phyloP scores from a whole-genome alignment of 805 yeast genomes.

The Clavispora vitiphila region DNA sequence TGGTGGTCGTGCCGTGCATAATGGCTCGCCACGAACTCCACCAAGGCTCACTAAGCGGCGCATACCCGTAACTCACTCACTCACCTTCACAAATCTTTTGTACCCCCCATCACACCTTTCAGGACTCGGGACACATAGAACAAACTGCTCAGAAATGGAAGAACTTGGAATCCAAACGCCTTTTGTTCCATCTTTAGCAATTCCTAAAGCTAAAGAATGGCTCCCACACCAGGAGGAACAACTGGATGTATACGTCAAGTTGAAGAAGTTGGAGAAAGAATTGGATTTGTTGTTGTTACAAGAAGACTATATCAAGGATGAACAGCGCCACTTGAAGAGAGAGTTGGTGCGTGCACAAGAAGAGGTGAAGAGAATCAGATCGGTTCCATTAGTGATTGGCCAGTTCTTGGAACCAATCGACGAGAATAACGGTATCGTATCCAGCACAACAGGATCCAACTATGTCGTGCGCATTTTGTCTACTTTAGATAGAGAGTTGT shows the following conservation, averaged over 20 bases:
- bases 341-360: conserved; percentile 96
- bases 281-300: conserved; percentile 79
- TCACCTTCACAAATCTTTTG: conserved; percentile 1
- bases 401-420: conserved; percentile 97
- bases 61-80: background rate
- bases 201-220: conserved; percentile 9
- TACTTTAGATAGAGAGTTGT: conserved; percentile 88
- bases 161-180: conserved; percentile 29
- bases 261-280: conserved; percentile 88
- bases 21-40: conserved; percentile 4
- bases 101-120: background rate
- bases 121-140: background rate
- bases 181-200: conserved; percentile 9
- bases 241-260: conserved; percentile 71
- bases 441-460: conserved; percentile 96
- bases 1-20: conserved; percentile 5
- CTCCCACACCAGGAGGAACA: conserved; percentile 24
- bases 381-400: conserved; percentile 97
- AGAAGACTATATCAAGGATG: conserved; percentile 97
- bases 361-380: conserved; percentile 95
- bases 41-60: background rate
- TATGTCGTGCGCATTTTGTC: conserved; percentile 94
- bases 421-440: conserved; percentile 92
- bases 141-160: conserved; percentile 21
- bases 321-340: conserved; percentile 91